These are phyloP conservation scores for Rhamnella rubrinervis DNA, from an alignment of 331 rosid genomes.

Conservation along the genomic window DNA sequence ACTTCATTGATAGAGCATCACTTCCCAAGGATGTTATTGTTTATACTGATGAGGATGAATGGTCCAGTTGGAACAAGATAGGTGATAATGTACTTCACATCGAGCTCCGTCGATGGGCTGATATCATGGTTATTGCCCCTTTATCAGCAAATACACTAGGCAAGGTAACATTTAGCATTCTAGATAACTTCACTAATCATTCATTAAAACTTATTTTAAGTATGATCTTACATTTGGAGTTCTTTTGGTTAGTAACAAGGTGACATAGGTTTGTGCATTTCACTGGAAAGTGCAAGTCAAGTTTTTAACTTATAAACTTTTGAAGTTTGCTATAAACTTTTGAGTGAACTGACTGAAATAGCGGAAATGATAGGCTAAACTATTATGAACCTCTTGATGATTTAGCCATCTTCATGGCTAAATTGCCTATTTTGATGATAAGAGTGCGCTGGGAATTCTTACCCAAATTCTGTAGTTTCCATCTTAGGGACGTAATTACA, in stretches of 20 bases:
- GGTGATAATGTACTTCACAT: slow-evolving; percentile 76
- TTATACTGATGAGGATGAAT: slow-evolving; percentile 64
- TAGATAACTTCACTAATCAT: neutral
- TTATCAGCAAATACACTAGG: slow-evolving; percentile 84
- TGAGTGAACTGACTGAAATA: too few relatives aligned
- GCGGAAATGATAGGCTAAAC: too few relatives aligned
- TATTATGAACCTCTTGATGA: too few relatives aligned
- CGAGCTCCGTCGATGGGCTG: slow-evolving; percentile 88
- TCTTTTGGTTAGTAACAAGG: neutral
- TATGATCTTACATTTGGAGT: neutral
- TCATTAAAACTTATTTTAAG: neutral
- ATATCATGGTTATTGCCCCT: slow-evolving; percentile 86
- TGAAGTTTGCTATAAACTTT: too few relatives aligned
- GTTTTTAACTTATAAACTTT: too few relatives aligned
- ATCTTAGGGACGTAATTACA: neutral
- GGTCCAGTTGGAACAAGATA: slow-evolving; percentile 67
- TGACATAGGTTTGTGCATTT: neutral
- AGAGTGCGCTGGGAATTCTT: neutral
- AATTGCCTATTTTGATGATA: too few relatives aligned
- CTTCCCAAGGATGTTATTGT: slow-evolving; percentile 44
- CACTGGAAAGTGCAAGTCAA: neutral
- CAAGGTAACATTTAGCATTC: slow-evolving; percentile 57
- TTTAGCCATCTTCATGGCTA: too few relatives aligned
- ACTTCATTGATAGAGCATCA: slow-evolving; percentile 52
- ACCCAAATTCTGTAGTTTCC: neutral